A percentile compares a stretch with the other conserved stretches of the same genome.
Evolutionary conservation across 768 basidiomycete genomes (phyloP).

Genomic region (Amyloporia xantha): DNA sequence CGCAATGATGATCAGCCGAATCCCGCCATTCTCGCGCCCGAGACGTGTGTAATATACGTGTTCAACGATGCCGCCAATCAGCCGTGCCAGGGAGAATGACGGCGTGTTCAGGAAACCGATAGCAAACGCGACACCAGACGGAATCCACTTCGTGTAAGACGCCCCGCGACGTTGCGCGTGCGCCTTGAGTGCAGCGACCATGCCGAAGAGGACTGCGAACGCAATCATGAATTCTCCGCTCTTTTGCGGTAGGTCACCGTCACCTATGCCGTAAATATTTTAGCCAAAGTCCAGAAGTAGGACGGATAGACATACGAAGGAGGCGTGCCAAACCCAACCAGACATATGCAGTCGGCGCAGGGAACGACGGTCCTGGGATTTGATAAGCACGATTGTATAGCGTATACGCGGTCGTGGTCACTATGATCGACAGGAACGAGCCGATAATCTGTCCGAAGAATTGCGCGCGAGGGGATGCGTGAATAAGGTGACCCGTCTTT

Average conservation of each 20-base stretch:
- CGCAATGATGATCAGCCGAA: conserved; percentile 78
- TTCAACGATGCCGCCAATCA: conserved; percentile 83
- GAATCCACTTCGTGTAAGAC: conserved; percentile 70
- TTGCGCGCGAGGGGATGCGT: conserved; percentile 88
- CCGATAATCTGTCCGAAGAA: conserved; percentile 94
- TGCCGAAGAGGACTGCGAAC: conserved; percentile 68
- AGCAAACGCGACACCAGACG: conserved; percentile 91
- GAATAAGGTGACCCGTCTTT: conserved; percentile 92
- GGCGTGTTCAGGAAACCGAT: conserved; percentile 96
- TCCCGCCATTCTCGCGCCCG: conserved; percentile 48
- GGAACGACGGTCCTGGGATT: conserved; percentile 93
- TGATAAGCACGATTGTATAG: conserved; percentile 83
- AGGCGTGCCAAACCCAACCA: conserved; percentile 79
- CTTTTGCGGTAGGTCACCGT: conserved; percentile 76
- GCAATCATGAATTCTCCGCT: conserved; percentile 70
- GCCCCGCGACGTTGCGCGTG: conserved; percentile 42
- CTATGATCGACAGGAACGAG: conserved; percentile 78
- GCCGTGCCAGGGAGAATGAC: conserved; percentile 85
- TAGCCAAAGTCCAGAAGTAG: neutral
- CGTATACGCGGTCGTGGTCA: conserved; percentile 81
- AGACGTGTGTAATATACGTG: conserved; percentile 47
- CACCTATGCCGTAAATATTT: conserved; percentile 38
- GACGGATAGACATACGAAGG: conserved; percentile 44
- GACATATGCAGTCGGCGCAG: conserved; percentile 91
- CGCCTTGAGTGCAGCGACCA: conserved; percentile 62